A percentile compares a stretch with the other conserved stretches of the same genome.
Evolutionary conservation across 140 eudicot genomes (phyloP).

Genomic region (Flaveria floridana): DNA sequence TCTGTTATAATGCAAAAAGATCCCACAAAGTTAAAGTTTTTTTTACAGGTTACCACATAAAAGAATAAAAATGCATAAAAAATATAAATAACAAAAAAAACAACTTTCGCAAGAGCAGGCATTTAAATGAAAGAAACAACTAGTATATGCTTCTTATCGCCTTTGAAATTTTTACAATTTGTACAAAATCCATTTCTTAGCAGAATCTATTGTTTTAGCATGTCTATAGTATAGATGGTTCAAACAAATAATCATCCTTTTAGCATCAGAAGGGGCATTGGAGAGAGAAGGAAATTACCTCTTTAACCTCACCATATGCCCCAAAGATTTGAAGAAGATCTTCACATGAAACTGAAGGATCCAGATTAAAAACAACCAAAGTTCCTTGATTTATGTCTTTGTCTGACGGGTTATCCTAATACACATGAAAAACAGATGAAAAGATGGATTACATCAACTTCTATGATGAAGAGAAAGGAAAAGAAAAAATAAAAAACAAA

Average conservation of each 20-base stretch:
- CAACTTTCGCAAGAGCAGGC: not conserved
- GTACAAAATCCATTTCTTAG: constrained; percentile 2
- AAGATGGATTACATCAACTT: not conserved
- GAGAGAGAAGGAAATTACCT: constrained; percentile 44
- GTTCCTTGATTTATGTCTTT: constrained; percentile 88
- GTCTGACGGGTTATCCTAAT: constrained; percentile 85
- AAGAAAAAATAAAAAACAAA: not conserved
- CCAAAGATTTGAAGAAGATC: constrained; percentile 88
- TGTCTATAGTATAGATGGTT: constrained; percentile 6
- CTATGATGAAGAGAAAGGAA: not conserved
- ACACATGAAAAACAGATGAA: constrained; percentile 8
- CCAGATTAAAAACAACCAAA: constrained; percentile 73
- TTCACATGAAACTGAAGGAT: constrained; percentile 76
- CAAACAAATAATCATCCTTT: constrained; percentile 8
- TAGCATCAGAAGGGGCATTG: not conserved
- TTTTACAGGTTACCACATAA: constrained; percentile 8
- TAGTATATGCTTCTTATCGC: constrained; percentile 11
- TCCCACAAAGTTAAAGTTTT: not conserved
- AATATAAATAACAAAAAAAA: not conserved
- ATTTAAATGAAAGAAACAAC: not conserved
- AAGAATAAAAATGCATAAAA: too few species aligned
- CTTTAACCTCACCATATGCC: constrained; percentile 91
- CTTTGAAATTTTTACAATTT: not conserved
- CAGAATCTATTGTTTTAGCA: constrained; percentile 18
- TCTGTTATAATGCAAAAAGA: constrained; percentile 44